Evolutionary conservation across 192 early-diverging fungal genomes (phyloP).

Genomic region (Chytriomyces confervae): DNA sequence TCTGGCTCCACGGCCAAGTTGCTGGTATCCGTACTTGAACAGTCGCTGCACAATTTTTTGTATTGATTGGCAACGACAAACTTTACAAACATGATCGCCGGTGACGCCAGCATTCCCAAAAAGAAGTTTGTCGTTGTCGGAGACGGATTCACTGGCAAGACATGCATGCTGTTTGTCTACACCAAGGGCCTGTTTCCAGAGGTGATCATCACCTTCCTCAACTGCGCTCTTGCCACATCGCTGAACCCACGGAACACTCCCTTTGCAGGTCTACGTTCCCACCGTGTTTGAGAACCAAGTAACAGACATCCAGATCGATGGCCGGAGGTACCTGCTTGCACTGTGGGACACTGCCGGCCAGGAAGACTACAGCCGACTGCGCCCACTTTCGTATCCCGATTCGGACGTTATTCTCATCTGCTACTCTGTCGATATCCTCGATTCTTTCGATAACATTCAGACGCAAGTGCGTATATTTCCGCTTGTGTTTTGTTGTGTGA

Average conservation of each 20-base stretch:
- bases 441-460: conserved; percentile 85
- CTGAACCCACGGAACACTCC: neutral
- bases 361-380: conserved; percentile 91
- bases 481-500: too few species aligned
- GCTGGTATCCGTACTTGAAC: too few species aligned
- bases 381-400: conserved; percentile 86
- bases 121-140: conserved; percentile 78
- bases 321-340: conserved; percentile 77
- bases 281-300: conserved; percentile 86
- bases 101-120: neutral
- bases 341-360: conserved; percentile 96
- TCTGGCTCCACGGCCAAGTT: too few species aligned
- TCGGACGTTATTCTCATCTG: conserved; percentile 88
- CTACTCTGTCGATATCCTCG: conserved; percentile 84
- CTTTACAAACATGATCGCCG: neutral
- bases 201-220: conserved; percentile 54
- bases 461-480: neutral
- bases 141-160: conserved; percentile 80
- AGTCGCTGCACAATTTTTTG: too few species aligned
- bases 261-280: conserved; percentile 48
- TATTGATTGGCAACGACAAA: too few species aligned
- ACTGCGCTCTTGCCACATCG: neutral
- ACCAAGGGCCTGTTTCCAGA: conserved; percentile 81
- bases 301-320: conserved; percentile 78
- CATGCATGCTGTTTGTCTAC: conserved; percentile 77